Conservation (phyloP, 2,329 filamentous ascomycete genomes). For the Helotiales sp. region DNA sequence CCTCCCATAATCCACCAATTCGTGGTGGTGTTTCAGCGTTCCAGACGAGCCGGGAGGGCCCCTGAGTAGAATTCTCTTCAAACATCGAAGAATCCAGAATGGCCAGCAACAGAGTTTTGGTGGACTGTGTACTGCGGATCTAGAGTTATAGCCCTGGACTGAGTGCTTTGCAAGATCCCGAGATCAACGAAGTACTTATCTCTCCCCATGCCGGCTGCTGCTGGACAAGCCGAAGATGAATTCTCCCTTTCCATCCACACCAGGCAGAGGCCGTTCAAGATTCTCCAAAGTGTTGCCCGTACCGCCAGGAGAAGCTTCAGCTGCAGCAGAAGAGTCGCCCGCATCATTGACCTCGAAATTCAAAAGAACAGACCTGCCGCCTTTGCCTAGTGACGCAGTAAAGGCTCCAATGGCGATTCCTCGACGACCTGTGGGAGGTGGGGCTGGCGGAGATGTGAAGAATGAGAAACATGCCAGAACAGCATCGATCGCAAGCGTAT, state of each 20-base stretch:
- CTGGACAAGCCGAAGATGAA: constrained; percentile 3
- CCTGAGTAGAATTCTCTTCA: constrained; percentile 15
- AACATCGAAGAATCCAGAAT: constrained; percentile 14
- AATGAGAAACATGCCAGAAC: constrained; percentile 20
- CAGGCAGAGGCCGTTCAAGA: constrained; percentile 34
- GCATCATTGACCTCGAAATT: constrained; percentile 20
- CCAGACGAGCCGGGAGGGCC: neutral
- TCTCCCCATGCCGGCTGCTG: neutral
- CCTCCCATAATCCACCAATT: constrained; percentile 12
- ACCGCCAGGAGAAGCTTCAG: constrained; percentile 20
- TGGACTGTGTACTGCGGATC: constrained; percentile 10
- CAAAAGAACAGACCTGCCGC: constrained; percentile 32
- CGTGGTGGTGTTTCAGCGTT: constrained; percentile 23
- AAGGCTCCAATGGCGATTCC: constrained; percentile 32
- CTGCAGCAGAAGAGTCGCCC: constrained; percentile 5
- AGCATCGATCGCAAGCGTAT: constrained; percentile 33
- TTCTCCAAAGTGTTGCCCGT: constrained; percentile 39
- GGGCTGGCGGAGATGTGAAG: neutral
- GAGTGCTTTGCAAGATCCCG: constrained; percentile 7
- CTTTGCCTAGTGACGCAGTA: constrained; percentile 29
- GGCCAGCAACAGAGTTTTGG: constrained; percentile 18
- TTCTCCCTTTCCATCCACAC: constrained; percentile 26
- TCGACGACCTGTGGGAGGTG: constrained; percentile 37
- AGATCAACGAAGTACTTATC: constrained; percentile 5
- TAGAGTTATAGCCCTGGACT: neutral